Evolutionary conservation across 257 asterid species (phyloP).

Genomic region (Orobanche coerulescens): DNA sequence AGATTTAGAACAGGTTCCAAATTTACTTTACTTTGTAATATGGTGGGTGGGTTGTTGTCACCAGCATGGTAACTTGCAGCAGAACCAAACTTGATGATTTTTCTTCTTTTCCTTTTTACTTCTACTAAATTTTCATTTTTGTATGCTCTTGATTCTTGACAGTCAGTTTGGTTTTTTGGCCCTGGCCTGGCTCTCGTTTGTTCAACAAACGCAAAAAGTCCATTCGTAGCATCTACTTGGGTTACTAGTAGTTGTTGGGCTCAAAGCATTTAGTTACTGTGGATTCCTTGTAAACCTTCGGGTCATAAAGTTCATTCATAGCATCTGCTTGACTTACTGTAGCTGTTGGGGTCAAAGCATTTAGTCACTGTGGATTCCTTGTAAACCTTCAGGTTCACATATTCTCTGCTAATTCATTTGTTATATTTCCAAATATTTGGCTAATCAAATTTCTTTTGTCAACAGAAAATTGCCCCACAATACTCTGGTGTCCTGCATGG

Average conservation of each 20-base stretch:
- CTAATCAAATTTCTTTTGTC: slow-evolving; percentile 18
- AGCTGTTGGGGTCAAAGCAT: slow-evolving; percentile 89
- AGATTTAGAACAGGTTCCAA: no score
- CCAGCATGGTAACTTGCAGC: not conserved
- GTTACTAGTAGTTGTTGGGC: slow-evolving; percentile 85
- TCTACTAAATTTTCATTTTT: no score
- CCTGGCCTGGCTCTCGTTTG: slow-evolving; percentile 71
- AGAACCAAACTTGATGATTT: not conserved
- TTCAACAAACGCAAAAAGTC: slow-evolving; percentile 66
- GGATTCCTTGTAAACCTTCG: slow-evolving; percentile 96
- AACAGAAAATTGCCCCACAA: slow-evolving; percentile 87
- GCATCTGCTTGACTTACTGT: slow-evolving; percentile 94
- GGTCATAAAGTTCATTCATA: no score
- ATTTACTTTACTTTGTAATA: no score
- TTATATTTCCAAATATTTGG: slow-evolving; percentile 22
- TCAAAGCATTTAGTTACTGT: slow-evolving; percentile 85
- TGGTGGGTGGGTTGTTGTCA: not conserved
- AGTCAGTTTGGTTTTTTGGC: slow-evolving; percentile 84
- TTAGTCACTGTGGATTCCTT: slow-evolving; percentile 93
- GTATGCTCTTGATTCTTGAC: slow-evolving; percentile 19
- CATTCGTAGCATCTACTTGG: slow-evolving; percentile 78
- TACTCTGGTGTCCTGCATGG: slow-evolving; percentile 94
- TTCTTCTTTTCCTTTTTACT: not conserved
- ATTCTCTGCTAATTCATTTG: slow-evolving; percentile 20
- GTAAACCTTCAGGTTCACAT: slow-evolving; percentile 82